A percentile compares a stretch with the other conserved stretches of the same genome.
phyloP scores from a whole-genome alignment of 768 basidiomycete genomes.

The Hygrophorus pudorinus region DNA sequence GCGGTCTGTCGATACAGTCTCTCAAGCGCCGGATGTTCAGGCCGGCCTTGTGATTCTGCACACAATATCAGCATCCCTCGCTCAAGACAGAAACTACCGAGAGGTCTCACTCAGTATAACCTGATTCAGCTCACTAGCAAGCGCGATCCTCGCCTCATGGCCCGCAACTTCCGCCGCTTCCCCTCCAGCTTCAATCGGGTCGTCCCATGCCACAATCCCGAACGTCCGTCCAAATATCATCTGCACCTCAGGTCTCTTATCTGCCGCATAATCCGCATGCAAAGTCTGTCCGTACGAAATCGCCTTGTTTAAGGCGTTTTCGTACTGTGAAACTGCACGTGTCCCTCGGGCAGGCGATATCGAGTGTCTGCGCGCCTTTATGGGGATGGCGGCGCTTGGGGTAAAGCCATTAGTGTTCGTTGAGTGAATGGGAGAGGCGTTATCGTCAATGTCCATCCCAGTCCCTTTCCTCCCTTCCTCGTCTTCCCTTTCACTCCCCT shows the following conservation, averaged over 20 bases:
- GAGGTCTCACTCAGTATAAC: slow-evolving; percentile 64
- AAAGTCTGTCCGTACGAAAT: slow-evolving; percentile 68
- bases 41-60: slow-evolving; percentile 70
- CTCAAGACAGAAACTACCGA: not conserved
- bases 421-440: slow-evolving; percentile 15
- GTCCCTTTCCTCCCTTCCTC: slow-evolving; percentile 30
- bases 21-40: slow-evolving; percentile 62
- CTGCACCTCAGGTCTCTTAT: slow-evolving; percentile 53
- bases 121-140: slow-evolving; percentile 73
- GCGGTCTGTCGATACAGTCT: slow-evolving; percentile 67
- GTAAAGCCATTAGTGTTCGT: slow-evolving; percentile 19
- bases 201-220: slow-evolving; percentile 70
- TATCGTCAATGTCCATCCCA: slow-evolving; percentile 56
- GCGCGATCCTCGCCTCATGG: slow-evolving; percentile 48
- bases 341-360: slow-evolving; percentile 13
- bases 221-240: slow-evolving; percentile 65
- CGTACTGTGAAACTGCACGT: slow-evolving; percentile 29
- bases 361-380: slow-evolving; percentile 7
- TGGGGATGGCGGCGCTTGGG: slow-evolving; percentile 12
- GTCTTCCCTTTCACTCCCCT: slow-evolving; percentile 28
- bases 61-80: slow-evolving; percentile 7
- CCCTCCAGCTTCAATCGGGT: slow-evolving; percentile 59
- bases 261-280: slow-evolving; percentile 56
- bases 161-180: slow-evolving; percentile 60
- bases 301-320: slow-evolving; percentile 52